These are phyloP conservation scores for Helotiales sp. DNA, from an alignment of 2,329 filamentous ascomycete species.

Conservation along the genomic window DNA sequence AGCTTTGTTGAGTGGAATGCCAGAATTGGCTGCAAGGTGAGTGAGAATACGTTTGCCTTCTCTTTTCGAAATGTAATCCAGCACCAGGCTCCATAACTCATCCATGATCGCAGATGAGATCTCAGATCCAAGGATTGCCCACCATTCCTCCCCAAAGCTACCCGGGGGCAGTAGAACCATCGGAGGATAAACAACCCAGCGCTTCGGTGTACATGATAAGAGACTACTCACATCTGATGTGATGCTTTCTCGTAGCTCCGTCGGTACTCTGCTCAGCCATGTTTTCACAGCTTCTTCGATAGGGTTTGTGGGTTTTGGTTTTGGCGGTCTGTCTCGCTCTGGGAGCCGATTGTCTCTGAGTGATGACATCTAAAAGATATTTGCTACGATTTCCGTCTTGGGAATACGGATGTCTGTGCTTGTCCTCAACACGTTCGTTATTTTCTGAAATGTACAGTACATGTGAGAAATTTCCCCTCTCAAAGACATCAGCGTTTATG, in stretches of 20 bases:
- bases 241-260: slow-evolving; percentile 22
- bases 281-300: slow-evolving; percentile 45
- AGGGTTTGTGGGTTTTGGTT: slow-evolving; percentile 45
- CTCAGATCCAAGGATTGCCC: slow-evolving; percentile 15
- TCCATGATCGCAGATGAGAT: slow-evolving; percentile 3
- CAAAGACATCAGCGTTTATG: too few relatives aligned
- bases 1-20: slow-evolving; percentile 56
- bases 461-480: too few relatives aligned
- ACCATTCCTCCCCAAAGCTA: slow-evolving; percentile 55
- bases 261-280: slow-evolving; percentile 44
- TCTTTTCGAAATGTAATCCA: slow-evolving; percentile 51
- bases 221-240: slow-evolving; percentile 28
- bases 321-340: slow-evolving; percentile 27
- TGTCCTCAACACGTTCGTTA: too few relatives aligned
- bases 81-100: slow-evolving; percentile 55
- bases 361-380: not conserved
- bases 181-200: slow-evolving; percentile 65
- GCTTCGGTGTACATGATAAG: slow-evolving; percentile 49
- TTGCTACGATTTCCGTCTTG: not conserved
- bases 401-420: too few relatives aligned
- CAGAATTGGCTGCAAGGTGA: slow-evolving; percentile 64
- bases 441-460: too few relatives aligned
- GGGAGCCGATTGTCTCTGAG: not conserved
- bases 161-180: slow-evolving; percentile 65
- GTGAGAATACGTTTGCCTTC: slow-evolving; percentile 53